phyloP scores from a whole-genome alignment of 208 protist genomes.

The Wallacemonas sp. region DNA sequence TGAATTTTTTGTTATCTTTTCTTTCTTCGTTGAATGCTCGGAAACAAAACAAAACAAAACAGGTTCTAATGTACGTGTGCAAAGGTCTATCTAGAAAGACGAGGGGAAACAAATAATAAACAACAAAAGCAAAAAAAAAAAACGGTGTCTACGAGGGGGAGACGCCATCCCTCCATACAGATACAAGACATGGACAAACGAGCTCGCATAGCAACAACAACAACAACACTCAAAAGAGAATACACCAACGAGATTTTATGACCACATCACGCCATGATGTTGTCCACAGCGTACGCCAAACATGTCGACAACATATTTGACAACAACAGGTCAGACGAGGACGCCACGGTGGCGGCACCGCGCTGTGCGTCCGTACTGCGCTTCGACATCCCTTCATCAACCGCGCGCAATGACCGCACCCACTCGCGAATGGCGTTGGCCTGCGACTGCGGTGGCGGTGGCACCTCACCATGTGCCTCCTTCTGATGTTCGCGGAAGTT shows the following conservation, averaged over 20 bases:
- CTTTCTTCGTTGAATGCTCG: background rate
- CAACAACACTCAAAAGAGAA: too few species aligned
- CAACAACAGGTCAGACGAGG: background rate
- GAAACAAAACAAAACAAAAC: background rate
- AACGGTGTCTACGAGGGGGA: background rate
- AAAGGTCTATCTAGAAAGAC: slow-evolving; percentile 9
- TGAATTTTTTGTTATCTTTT: too few species aligned
- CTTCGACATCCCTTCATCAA: background rate
- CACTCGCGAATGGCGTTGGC: slow-evolving; percentile 1
- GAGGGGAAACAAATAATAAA: slow-evolving; percentile 1
- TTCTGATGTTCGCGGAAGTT: background rate
- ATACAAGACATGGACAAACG: too few species aligned
- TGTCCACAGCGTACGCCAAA: slow-evolving; percentile 1
- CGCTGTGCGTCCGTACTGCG: background rate
- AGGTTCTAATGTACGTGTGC: too few species aligned
- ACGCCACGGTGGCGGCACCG: background rate
- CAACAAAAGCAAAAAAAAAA: slow-evolving; percentile 6
- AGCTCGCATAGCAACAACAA: too few species aligned
- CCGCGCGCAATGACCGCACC: background rate
- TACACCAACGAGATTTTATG: too few species aligned
- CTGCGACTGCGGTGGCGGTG: slow-evolving; percentile 3
- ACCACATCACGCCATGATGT: background rate
- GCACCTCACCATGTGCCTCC: too few species aligned
- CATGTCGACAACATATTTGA: background rate
- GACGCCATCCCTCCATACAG: too few species aligned